Base-by-base conservation (phyloP, 2,329 filamentous ascomycete species). In the Clarireedia monteithiana region DNA sequence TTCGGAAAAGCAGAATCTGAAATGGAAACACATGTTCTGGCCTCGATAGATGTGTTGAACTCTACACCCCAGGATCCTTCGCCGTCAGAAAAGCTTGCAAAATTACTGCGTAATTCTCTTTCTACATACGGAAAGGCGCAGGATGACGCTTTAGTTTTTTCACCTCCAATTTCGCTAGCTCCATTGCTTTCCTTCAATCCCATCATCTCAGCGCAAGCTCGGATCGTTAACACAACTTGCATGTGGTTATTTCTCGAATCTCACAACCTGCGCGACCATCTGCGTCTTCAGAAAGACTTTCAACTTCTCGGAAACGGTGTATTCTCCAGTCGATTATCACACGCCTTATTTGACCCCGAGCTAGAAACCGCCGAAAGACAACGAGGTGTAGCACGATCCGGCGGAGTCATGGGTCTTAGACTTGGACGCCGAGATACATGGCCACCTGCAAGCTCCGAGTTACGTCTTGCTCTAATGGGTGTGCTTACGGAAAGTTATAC, bases 391-490 rank as follows among this genome's bases (percentile, higher is more conserved):
- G 82, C 88, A 46, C 80, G 84, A 7, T 81, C 81, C 47, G 85
- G 88, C 49, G 81, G 84, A 57, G 74, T 82, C 14, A 92, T 95
- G 77, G 92, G 94, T 1, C 76, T 97, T 42, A 86, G 91, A 42
- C 76, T 97, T 0, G 88, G 88, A n/a, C 83, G 82, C 2, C 82
- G 90, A 64, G 84, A 89, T 55, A 89, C 79, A 34, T 97, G 94
- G 94, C 94, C 94, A 26, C 94, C 94, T 4, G 91, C 91, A 24
- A 95, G 89, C 69, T 96, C 91, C 0, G 94, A 97, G 69, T 74
- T 99, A n/a, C 83, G 91, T 9, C 77, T 97, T 5, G 89, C 89
- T 0, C 76, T 99, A 17, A 95, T 91, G 80, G 91, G 90, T 0
- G 80, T 97, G 0, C 74, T 97, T 6, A 79, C 81, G 2, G 91